These are phyloP conservation scores for Talaromyces thailandensis DNA, from an alignment of 495 filamentous ascomycete genomes.

Conservation along the genomic window DNA sequence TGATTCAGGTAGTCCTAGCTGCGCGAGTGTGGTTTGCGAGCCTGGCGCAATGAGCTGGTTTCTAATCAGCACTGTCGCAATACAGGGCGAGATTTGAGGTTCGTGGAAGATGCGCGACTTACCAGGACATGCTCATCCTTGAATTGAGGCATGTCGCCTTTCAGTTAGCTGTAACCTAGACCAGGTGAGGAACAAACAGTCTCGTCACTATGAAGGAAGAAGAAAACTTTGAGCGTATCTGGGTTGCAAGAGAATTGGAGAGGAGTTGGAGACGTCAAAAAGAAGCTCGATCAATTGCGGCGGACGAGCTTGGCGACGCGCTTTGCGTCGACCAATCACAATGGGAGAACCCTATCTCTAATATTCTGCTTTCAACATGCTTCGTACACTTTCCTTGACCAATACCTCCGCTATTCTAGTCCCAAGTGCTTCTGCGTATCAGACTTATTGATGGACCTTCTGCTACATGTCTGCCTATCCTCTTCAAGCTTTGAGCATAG, in stretches of 20 bases:
- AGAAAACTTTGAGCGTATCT: neutral
- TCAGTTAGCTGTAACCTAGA: constrained; percentile 9
- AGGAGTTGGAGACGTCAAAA: neutral
- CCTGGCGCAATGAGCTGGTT: constrained; percentile 83
- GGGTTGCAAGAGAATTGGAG: neutral
- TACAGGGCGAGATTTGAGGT: constrained; percentile 7
- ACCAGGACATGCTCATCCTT: constrained; percentile 73
- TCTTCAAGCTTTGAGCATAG: neutral
- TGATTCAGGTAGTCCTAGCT: constrained; percentile 83
- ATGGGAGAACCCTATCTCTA: neutral
- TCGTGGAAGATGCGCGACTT: constrained; percentile 13
- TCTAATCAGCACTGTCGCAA: neutral
- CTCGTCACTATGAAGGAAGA: neutral
- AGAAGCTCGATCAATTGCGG: neutral
- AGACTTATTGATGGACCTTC: no score
- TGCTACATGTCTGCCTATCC: neutral
- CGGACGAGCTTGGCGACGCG: neutral
- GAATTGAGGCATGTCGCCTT: constrained; percentile 54
- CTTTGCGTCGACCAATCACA: neutral
- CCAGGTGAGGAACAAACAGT: neutral
- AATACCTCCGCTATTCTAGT: no score
- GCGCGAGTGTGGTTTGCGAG: constrained; percentile 86
- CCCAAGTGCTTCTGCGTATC: no score
- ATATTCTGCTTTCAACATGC: neutral
- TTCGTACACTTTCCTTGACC: no score